phyloP scores from a whole-genome alignment of 1,139 yeast species.

The Saccharomyces pastorianus region DNA sequence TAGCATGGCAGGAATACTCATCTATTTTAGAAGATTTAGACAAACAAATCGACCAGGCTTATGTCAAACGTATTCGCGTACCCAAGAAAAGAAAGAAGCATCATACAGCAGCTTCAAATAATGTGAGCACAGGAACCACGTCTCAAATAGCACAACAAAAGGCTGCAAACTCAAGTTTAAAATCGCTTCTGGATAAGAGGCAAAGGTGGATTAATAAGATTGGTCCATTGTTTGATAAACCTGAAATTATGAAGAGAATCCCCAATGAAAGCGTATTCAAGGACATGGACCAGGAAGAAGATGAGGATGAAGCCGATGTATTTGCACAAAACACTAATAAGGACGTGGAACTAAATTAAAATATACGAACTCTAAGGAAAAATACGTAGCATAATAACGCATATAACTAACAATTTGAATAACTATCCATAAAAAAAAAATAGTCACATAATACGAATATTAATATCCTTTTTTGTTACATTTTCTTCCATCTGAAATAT shows the following conservation, averaged over 20 bases:
- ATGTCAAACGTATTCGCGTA: conserved; percentile 74
- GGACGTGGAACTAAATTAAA: conserved; percentile 22
- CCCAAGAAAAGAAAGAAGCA: conserved; percentile 73
- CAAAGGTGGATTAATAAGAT: conserved; percentile 81
- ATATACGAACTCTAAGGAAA: not conserved
- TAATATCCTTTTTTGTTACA: not conserved
- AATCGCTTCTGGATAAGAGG: conserved; percentile 76
- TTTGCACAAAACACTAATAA: conserved; percentile 21
- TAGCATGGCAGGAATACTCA: conserved; percentile 91
- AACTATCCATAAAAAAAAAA: not conserved
- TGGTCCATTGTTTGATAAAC: conserved; percentile 69
- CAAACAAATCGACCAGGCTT: conserved; percentile 94
- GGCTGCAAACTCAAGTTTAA: conserved; percentile 68
- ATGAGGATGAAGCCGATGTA: conserved; percentile 36
- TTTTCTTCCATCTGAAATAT: not conserved
- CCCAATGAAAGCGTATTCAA: conserved; percentile 60
- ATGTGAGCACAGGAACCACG: conserved; percentile 33
- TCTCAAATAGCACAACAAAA: conserved; percentile 37
- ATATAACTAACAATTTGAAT: not conserved
- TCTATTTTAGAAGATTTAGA: conserved; percentile 88
- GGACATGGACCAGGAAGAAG: conserved; percentile 46
- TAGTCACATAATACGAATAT: not conserved
- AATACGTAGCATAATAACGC: not conserved
- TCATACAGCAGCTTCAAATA: conserved; percentile 10
- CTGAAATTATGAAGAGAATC: conserved; percentile 65